Evolutionary conservation across 768 basidiomycete genomes (phyloP).

Genomic region (Boletus tomentosulus): DNA sequence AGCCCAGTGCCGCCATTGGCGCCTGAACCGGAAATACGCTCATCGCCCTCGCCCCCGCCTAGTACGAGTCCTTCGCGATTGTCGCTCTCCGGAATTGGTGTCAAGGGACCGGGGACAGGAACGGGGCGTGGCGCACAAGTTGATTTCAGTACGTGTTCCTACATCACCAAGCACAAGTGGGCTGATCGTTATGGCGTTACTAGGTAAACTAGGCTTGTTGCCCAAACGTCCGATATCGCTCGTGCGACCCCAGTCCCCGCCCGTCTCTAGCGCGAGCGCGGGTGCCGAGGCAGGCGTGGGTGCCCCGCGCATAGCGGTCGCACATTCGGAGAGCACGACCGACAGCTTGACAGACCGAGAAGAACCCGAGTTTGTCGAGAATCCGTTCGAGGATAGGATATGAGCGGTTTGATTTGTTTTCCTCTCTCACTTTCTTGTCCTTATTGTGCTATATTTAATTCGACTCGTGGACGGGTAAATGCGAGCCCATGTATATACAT

Average conservation of each 20-base stretch:
- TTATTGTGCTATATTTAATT: background rate
- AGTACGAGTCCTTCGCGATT: background rate
- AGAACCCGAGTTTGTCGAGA: slow-evolving; percentile 70
- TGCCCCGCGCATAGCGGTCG: slow-evolving; percentile 5
- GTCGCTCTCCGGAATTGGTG: slow-evolving; percentile 3
- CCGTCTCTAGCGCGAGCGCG: slow-evolving; percentile 2
- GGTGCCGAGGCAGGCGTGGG: background rate
- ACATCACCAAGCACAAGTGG: no score
- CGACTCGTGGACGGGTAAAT: background rate
- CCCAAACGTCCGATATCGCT: slow-evolving; percentile 74
- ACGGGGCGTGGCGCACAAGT: slow-evolving; percentile 11
- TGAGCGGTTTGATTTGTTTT: slow-evolving; percentile 1
- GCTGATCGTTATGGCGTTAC: background rate
- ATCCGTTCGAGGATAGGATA: slow-evolving; percentile 59
- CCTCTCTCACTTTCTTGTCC: background rate
- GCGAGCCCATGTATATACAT: background rate
- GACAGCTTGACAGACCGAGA: slow-evolving; percentile 38
- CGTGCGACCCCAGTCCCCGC: slow-evolving; percentile 30
- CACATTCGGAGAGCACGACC: slow-evolving; percentile 15
- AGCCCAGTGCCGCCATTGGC: background rate
- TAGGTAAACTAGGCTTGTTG: slow-evolving; percentile 65
- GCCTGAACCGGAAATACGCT: background rate
- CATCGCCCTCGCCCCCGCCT: slow-evolving; percentile 1
- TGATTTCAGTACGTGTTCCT: slow-evolving; percentile 29
- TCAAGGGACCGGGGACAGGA: background rate